These are phyloP conservation scores for Thuidium tamariscinum DNA, from an alignment of 225 moss, liverwort and hornwort genomes.

Conservation along the genomic window DNA sequence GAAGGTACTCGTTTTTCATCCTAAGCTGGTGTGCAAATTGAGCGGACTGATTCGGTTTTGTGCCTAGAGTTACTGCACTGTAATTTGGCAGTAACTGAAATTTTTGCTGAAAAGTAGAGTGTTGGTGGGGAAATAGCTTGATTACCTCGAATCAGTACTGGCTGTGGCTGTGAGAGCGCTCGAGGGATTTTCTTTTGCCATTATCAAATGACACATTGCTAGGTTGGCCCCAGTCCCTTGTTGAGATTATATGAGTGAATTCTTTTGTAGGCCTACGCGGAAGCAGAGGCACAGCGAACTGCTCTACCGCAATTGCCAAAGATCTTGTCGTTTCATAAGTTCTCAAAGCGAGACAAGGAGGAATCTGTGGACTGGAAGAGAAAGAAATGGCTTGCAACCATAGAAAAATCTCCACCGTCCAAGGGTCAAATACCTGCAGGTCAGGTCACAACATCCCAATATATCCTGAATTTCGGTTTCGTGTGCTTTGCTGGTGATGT, in stretches of 20 bases:
- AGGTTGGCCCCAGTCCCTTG: background rate
- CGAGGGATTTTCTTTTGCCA: background rate
- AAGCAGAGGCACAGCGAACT: conserved; percentile 35
- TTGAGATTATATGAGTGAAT: background rate
- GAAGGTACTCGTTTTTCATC: conserved; percentile 20
- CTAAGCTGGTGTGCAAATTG: background rate
- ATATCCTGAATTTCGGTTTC: background rate
- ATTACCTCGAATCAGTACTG: background rate
- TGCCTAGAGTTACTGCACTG: background rate
- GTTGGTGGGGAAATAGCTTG: background rate
- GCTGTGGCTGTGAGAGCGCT: background rate
- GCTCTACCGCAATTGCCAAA: conserved; percentile 43
- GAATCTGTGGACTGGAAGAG: conserved; percentile 35
- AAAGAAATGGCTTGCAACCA: conserved; percentile 17
- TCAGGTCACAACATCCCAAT: background rate
- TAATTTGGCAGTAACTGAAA: background rate
- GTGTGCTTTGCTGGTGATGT: background rate
- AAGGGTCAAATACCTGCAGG: conserved; percentile 13
- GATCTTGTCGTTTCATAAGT: conserved; percentile 55
- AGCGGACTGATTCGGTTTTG: background rate
- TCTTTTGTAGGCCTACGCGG: conserved; percentile 36
- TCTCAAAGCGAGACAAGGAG: conserved; percentile 54
- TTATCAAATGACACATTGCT: background rate
- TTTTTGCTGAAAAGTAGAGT: background rate
- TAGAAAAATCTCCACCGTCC: conserved; percentile 9